Evolutionary conservation across 257 asterid species (phyloP), one percentile per base, ranked within the genome.

Genomic region (Nemophila menziesii): DNA sequence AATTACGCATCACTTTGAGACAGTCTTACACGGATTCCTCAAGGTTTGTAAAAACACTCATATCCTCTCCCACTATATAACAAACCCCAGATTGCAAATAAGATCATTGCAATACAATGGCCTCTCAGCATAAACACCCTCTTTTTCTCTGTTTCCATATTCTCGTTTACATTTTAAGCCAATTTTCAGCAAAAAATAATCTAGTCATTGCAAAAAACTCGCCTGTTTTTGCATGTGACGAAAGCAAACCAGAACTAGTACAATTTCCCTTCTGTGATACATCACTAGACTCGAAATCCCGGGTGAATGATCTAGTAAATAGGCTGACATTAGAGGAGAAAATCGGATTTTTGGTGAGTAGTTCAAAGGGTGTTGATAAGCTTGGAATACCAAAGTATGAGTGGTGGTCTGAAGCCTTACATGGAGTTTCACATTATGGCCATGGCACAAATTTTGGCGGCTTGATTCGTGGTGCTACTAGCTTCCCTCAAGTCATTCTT

Each of bases 321-420:
- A 48, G 54, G n/a, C 24, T 64, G 26, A 64, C 60, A 11, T 61
- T 64, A 20, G 27, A 49, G 33, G 67, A 61, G 22, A 61, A 61
- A n/a, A 57, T 48, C 21, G 19, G 37, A 21, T 56, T 54, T n/a
- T 21, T 61, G 7, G 44, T 37, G 16, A 39, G 44, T 20, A 20
- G 33, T 4, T 56, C 67, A 17, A 1, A 4, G 0, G 67, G 60
- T 16, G 39, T 61, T 16, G 24, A 56, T 3, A 18, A 62, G 52
- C 46, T 61, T 3, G 60, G 64, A 0, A 40, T 63, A 0, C 54
- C 53, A 7, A 20, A 27, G 2, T 63, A 63, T 15, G 51, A 44
- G n/a, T 63, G 64, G 69, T 56, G 69, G 69, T 56, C 59, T 3
- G 60, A 63, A 50, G 64, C 60, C 2, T 50, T 63, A 2, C 69